Percentiles rank a stretch among this genome's conserved stretches.
These are phyloP conservation scores for Paracorniculantispora psalliotae DNA, from an alignment of 2,329 filamentous ascomycete genomes.

Conservation along the genomic window DNA sequence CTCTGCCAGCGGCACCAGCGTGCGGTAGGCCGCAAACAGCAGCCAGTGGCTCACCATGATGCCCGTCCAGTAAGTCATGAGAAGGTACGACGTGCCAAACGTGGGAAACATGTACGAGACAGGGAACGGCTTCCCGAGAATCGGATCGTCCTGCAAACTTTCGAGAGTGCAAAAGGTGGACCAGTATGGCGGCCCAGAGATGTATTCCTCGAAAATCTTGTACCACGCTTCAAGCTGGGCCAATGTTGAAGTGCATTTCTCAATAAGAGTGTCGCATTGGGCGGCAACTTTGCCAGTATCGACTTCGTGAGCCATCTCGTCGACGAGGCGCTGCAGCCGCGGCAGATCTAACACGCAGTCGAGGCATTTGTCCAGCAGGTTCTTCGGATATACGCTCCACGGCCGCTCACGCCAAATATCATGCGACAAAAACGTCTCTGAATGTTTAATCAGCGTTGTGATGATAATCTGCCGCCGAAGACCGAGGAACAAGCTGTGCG, in stretches of 20 bases:
- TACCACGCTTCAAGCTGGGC: not conserved
- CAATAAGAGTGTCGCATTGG: not conserved
- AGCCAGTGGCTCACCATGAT: conserved; percentile 11
- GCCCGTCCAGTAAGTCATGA: conserved; percentile 15
- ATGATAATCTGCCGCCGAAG: conserved; percentile 7
- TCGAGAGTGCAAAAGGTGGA: conserved; percentile 1
- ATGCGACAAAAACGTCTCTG: conserved; percentile 7
- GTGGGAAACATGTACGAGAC: conserved; percentile 6
- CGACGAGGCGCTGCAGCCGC: conserved; percentile 6
- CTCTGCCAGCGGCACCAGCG: conserved; percentile 2
- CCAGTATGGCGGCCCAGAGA: conserved; percentile 9
- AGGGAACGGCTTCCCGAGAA: conserved; percentile 12
- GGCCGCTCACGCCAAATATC: conserved; percentile 4
- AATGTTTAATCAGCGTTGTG: conserved; percentile 3
- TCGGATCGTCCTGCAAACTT: not conserved
- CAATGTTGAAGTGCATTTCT: not conserved
- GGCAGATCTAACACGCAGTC: conserved; percentile 11
- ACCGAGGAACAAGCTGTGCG: conserved; percentile 13
- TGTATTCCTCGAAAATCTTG: not conserved
- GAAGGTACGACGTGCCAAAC: conserved; percentile 8
- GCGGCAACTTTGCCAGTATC: not conserved
- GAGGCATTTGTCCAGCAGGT: conserved; percentile 12
- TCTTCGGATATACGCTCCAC: conserved; percentile 13
- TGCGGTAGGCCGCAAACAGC: not conserved
- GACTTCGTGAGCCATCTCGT: not conserved